phyloP scores from a whole-genome alignment of 106 monocot genomes.

The Platanthera guangdongensis region DNA sequence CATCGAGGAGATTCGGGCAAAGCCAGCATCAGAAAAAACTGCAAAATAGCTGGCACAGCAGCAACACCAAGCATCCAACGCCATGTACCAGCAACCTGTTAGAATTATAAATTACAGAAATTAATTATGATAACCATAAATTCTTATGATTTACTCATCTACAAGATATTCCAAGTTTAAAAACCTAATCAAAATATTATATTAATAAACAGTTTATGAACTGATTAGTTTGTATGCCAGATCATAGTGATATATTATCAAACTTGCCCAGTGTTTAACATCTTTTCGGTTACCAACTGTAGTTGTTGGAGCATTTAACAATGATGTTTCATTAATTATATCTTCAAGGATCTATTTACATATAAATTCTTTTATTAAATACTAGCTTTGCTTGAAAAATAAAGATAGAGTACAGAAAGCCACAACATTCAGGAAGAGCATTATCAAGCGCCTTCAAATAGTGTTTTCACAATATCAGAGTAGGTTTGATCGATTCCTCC shows the following conservation, averaged over 20 bases:
- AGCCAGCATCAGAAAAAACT: constrained; percentile 60
- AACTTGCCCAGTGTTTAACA: too few species aligned
- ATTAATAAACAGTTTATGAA: not conserved
- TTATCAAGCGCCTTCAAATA: too few species aligned
- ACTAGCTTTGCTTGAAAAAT: too few species aligned
- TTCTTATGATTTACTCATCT: not conserved
- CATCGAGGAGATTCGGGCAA: constrained; percentile 79
- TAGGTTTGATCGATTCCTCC: too few species aligned
- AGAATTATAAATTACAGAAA: not conserved
- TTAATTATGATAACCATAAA: not conserved
- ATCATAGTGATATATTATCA: not conserved
- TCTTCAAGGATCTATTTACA: too few species aligned
- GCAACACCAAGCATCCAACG: constrained; percentile 82
- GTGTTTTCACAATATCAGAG: too few species aligned
- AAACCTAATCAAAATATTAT: not conserved
- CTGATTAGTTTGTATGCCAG: not conserved
- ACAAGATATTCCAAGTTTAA: not conserved
- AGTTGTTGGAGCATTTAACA: too few species aligned
- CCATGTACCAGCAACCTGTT: constrained; percentile 69
- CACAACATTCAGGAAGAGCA: too few species aligned
- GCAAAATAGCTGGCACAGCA: constrained; percentile 64
- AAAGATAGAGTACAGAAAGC: too few species aligned
- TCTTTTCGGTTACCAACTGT: too few species aligned
- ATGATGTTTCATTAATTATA: too few species aligned
- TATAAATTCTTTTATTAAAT: too few species aligned